Base-by-base conservation (phyloP, 140 eudicot species). In the Oenanthe javanica region DNA sequence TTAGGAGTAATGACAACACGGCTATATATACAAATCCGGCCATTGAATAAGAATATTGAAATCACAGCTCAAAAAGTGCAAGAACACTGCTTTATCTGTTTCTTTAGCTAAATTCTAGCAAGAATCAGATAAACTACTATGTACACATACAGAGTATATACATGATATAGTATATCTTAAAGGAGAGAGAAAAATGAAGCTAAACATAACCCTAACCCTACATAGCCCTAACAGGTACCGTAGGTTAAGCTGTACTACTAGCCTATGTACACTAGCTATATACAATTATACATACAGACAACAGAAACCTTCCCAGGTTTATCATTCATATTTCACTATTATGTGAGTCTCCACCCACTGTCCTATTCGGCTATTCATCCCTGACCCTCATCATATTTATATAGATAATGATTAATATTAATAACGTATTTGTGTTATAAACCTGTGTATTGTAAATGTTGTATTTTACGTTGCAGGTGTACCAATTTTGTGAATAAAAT, bases 51-150 rank as follows among this genome's bases (percentile, higher is more conserved):
- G 69, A 61, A 14, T 14, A 48, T 4, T 57, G 19, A 48, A 76
- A 57, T 25, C 27, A 48, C 45, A 76, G 47, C 64, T 50, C n/a
- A n/a, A 76, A 36, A 82, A 78, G 80, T 64, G 86, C 83, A 76
- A 81, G 49, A 77, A 77, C 45, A 4, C 45, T 46, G 16, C 38
- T 43, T 72, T 42, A 42, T 72, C 48, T 63, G 38, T 63, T n/a
- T 2, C 71, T 40, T 72, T 31, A 18, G 76, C 76, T 43, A 1
- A 14, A 31, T 19, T 71, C 5, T 72, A 42, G 52, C 23, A 7
- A 72, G 14, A 49, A 19, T 21, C 14, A 47, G 19, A 19, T n/a
- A 48, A 1, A 75, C 50, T 2, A 5, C 2, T 14, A 51, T 3
- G 16, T 51, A 18, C 15, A 52, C n/a, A 4, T 21, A 52, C 61